phyloP scores from a whole-genome alignment of 2,329 filamentous ascomycete genomes.

The Simplicillium aogashimaense region DNA sequence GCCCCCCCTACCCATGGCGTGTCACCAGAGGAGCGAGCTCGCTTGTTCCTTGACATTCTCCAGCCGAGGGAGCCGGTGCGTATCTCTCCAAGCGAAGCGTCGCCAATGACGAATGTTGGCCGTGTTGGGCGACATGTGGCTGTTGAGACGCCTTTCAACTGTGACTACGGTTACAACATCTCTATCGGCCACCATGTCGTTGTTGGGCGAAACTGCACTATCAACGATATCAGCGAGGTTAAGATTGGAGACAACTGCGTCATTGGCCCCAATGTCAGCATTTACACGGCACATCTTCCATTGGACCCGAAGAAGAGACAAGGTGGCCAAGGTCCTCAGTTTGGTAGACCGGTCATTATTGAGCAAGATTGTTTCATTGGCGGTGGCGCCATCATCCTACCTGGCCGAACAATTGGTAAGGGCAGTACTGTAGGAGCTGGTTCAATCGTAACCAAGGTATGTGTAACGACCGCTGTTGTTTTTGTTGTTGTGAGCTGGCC shows the following conservation, averaged over 20 bases:
- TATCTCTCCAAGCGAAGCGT: constrained; percentile 43
- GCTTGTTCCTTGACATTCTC: constrained; percentile 63
- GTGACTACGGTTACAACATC: constrained; percentile 95
- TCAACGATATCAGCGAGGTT: constrained; percentile 79
- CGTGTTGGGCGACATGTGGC: constrained; percentile 64
- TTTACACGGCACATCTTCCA: constrained; percentile 66
- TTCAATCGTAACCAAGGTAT: constrained; percentile 71
- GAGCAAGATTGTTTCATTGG: constrained; percentile 81
- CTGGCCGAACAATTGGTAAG: constrained; percentile 70
- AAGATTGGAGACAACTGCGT: constrained; percentile 68
- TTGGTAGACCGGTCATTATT: constrained; percentile 64
- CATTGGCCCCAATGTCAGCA: constrained; percentile 77
- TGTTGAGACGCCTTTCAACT: constrained; percentile 82
- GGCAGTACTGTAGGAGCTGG: constrained; percentile 75
- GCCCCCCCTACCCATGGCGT: constrained; percentile 65
- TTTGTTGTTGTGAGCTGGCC: background rate
- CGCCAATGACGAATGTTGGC: constrained; percentile 43
- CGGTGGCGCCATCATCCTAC: constrained; percentile 66
- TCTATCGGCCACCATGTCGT: constrained; percentile 75
- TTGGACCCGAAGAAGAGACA: constrained; percentile 64
- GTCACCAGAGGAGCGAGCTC: constrained; percentile 55
- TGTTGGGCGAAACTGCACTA: constrained; percentile 73
- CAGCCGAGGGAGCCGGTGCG: constrained; percentile 49
- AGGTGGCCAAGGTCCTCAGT: constrained; percentile 62
- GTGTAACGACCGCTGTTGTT: constrained; percentile 9